phyloP scores from a whole-genome alignment of 2,329 filamentous ascomycete genomes.

The Westerdykella aurantiaca region DNA sequence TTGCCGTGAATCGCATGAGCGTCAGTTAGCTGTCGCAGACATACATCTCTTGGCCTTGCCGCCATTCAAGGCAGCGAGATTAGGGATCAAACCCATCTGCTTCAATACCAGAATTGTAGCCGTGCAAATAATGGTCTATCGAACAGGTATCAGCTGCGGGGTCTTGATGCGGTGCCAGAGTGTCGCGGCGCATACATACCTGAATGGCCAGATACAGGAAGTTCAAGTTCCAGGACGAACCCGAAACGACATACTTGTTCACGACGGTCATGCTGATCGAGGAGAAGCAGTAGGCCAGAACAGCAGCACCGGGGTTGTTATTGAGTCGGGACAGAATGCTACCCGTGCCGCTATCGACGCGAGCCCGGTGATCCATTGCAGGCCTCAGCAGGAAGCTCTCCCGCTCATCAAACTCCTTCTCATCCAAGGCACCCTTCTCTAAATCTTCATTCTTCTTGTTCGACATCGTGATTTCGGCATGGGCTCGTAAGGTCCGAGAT shows the following conservation, averaged over 20 bases:
- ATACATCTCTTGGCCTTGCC: conserved; percentile 90
- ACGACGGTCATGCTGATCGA: conserved; percentile 99
- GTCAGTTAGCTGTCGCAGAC: conserved; percentile 26
- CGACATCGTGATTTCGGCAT: too few species aligned
- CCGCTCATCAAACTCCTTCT: conserved; percentile 2
- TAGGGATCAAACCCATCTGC: conserved; percentile 72
- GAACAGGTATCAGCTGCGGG: too few species aligned
- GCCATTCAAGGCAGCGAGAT: conserved; percentile 73
- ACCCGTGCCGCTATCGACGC: conserved; percentile 2
- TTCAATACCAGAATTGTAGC: conserved; percentile 78
- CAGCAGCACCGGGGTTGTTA: conserved; percentile 73
- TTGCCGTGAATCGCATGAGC: neutral
- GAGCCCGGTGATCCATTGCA: neutral
- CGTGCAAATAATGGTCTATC: conserved; percentile 88
- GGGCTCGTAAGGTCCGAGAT: too few species aligned
- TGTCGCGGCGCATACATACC: conserved; percentile 51
- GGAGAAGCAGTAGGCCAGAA: conserved; percentile 84
- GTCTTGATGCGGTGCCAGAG: conserved; percentile 9
- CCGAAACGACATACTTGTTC: conserved; percentile 97
- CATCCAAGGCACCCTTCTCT: neutral
- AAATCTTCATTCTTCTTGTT: too few species aligned
- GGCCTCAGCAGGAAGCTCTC: conserved; percentile 4
- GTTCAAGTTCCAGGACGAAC: conserved; percentile 87
- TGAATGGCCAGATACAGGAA: conserved; percentile 91
- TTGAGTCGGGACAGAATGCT: conserved; percentile 40